Conservation (phyloP, 495 filamentous ascomycete species). For the Penicillium maclennaniae region DNA sequence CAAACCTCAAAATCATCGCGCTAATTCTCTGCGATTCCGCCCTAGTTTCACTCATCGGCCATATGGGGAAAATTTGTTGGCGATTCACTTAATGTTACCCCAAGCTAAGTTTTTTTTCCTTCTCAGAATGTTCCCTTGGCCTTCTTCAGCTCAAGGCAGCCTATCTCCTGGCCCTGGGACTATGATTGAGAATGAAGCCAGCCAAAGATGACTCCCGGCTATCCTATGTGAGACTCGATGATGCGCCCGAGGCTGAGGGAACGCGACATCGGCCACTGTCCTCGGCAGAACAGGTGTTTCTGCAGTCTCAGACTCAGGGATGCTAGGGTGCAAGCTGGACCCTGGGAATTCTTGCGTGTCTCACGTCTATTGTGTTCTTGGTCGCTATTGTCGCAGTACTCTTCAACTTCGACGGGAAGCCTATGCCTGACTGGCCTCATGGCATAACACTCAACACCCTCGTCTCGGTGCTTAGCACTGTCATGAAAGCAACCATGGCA, state of each 20-base stretch:
- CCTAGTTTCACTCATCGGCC: slow-evolving; percentile 13
- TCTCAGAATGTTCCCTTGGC: not conserved
- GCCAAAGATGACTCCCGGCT: slow-evolving; percentile 19
- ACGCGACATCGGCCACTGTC: slow-evolving; percentile 14
- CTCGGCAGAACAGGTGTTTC: slow-evolving; percentile 16
- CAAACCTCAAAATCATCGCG: not conserved
- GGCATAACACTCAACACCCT: slow-evolving; percentile 46
- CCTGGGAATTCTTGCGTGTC: slow-evolving; percentile 23
- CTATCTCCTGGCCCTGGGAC: not conserved
- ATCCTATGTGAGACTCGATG: slow-evolving; percentile 17
- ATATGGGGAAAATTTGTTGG: slow-evolving; percentile 2
- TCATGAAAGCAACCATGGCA: slow-evolving; percentile 41
- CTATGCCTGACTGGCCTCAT: slow-evolving; percentile 42
- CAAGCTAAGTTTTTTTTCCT: not conserved
- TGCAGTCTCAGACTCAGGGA: slow-evolving; percentile 14
- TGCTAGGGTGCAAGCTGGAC: slow-evolving; percentile 27
- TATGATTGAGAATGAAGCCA: slow-evolving; percentile 13
- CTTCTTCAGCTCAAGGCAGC: not conserved
- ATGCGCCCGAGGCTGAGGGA: slow-evolving; percentile 1
- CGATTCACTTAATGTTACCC: not conserved
- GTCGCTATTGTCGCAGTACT: slow-evolving; percentile 33
- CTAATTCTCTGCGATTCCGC: slow-evolving; percentile 4
- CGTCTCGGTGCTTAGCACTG: slow-evolving; percentile 40
- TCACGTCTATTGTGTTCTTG: slow-evolving; percentile 21
- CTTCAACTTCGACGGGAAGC: slow-evolving; percentile 34